phyloP scores from a whole-genome alignment of 805 yeast species.

The Myxozyma nipponensis region DNA sequence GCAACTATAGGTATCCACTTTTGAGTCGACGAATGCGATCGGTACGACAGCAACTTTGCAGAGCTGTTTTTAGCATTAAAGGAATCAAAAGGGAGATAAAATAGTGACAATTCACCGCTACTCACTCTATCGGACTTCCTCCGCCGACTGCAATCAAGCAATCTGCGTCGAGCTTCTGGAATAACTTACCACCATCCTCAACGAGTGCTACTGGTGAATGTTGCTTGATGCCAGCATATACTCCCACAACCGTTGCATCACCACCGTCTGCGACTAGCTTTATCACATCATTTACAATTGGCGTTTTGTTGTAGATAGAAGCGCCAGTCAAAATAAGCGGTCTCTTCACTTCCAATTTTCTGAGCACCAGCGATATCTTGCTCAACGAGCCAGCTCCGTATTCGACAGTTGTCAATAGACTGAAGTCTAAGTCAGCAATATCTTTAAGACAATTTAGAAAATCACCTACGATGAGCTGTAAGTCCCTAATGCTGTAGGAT shows the following conservation, averaged over 20 bases:
- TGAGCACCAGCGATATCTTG: not conserved
- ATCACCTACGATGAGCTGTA: no score
- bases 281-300: not conserved
- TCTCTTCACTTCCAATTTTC: not conserved
- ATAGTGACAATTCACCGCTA: not conserved
- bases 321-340: constrained; percentile 5
- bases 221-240: constrained; percentile 5
- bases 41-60: constrained; percentile 1
- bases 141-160: constrained; percentile 7
- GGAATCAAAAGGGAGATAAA: not conserved
- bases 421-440: no score
- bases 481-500: no score
- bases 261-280: not conserved
- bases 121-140: constrained; percentile 11
- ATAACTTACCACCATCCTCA: not conserved
- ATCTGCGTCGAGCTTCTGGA: not conserved
- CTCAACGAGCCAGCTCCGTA: constrained; percentile 4
- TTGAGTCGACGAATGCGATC: not conserved
- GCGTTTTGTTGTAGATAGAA: not conserved
- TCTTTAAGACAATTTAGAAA: no score
- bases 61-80: not conserved
- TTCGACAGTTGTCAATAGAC: constrained; percentile 3
- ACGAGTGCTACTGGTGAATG: constrained; percentile 9
- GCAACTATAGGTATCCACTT: not conserved
- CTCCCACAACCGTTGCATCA: not conserved